phyloP scores from a whole-genome alignment of 106 monocot genomes.

The Vanilla planifolia region DNA sequence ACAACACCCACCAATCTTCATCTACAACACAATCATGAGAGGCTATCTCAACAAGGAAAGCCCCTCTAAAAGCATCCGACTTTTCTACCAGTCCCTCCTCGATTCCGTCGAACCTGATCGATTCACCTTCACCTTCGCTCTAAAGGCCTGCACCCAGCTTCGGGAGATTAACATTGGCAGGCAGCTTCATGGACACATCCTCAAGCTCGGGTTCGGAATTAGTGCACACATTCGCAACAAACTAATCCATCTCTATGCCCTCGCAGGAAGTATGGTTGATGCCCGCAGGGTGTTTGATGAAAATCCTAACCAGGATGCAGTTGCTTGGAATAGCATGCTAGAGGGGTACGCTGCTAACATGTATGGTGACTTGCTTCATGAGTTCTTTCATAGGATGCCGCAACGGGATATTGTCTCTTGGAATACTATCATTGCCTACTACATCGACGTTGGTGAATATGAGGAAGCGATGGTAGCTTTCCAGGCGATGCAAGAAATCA shows the following conservation, averaged over 20 bases:
- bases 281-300: constrained; percentile 69
- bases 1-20: constrained; percentile 29
- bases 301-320: constrained; percentile 27
- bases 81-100: constrained; percentile 24
- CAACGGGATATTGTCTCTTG: constrained; percentile 44
- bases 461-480: constrained; percentile 38
- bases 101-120: constrained; percentile 25
- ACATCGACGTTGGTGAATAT: constrained; percentile 17
- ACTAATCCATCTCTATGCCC: constrained; percentile 55
- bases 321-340: constrained; percentile 71
- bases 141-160: constrained; percentile 45
- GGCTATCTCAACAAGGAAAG: constrained; percentile 24
- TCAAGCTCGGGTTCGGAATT: constrained; percentile 25
- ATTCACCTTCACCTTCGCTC: constrained; percentile 62
- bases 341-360: constrained; percentile 35
- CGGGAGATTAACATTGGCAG: constrained; percentile 10
- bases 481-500: constrained; percentile 30
- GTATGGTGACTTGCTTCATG: constrained; percentile 23
- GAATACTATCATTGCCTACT: constrained; percentile 49
- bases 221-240: constrained; percentile 45
- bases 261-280: constrained; percentile 13
- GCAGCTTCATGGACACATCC: constrained; percentile 42
- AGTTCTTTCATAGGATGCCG: constrained; percentile 34
- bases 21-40: constrained; percentile 47
- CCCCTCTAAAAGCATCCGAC: constrained; percentile 21